Evolutionary conservation across 2,329 filamentous ascomycete species (phyloP).

Genomic region (Apiospora kogelbergensis): DNA sequence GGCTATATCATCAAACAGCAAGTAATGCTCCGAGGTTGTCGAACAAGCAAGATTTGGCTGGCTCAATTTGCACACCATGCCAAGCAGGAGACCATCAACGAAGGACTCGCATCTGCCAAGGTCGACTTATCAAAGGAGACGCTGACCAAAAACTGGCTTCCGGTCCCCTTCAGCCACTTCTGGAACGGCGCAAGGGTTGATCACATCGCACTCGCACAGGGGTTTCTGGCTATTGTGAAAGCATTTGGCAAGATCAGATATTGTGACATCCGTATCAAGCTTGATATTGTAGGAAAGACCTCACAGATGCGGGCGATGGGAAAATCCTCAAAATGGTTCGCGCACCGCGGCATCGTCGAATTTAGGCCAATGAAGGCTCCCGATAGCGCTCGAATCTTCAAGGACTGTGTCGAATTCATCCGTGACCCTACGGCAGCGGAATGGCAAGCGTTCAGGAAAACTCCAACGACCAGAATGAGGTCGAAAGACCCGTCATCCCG

Average conservation of each 20-base stretch:
- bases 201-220: conserved; percentile 56
- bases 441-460: conserved; percentile 55
- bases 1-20: conserved; percentile 63
- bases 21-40: conserved; percentile 56
- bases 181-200: conserved; percentile 62
- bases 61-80: conserved; percentile 48
- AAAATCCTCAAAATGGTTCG: conserved; percentile 58
- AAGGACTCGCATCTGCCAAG: conserved; percentile 31
- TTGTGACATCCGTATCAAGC: conserved; percentile 56
- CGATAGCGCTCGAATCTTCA: conserved; percentile 50
- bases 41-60: conserved; percentile 64
- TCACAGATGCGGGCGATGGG: conserved; percentile 62
- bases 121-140: conserved; percentile 40
- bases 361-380: conserved; percentile 58
- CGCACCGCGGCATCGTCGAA: conserved; percentile 53
- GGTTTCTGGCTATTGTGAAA: conserved; percentile 56
- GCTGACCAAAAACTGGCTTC: conserved; percentile 46
- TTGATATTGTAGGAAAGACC: conserved; percentile 53
- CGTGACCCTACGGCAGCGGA: conserved; percentile 56
- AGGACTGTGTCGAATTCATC: conserved; percentile 60
- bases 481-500: conserved; percentile 30
- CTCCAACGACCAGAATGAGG: conserved; percentile 37
- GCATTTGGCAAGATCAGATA: conserved; percentile 60
- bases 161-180: conserved; percentile 54
- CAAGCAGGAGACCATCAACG: conserved; percentile 39